These are phyloP conservation scores for Typha latifolia DNA, from an alignment of 176 grass and related monocot species.

Conservation along the genomic window DNA sequence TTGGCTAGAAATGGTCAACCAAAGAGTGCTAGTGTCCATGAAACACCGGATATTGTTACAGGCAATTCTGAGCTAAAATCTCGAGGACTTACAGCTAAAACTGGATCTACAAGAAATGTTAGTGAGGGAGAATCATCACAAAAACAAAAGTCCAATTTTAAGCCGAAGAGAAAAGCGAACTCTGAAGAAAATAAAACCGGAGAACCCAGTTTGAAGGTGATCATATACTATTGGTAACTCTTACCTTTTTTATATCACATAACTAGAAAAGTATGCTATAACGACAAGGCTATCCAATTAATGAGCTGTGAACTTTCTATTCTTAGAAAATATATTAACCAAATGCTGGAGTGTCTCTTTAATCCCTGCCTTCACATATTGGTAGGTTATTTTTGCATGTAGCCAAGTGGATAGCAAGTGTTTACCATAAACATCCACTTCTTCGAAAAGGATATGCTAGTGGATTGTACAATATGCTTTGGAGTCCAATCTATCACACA, in stretches of 20 bases:
- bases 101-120: slow-evolving; percentile 13
- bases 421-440: too few relatives aligned
- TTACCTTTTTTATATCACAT: not conserved
- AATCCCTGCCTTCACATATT: too few relatives aligned
- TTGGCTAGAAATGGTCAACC: not conserved
- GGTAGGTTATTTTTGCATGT: too few relatives aligned
- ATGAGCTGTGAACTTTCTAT: not conserved
- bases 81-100: not conserved
- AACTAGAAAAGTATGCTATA: not conserved
- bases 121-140: slow-evolving; percentile 15
- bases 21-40: slow-evolving; percentile 20
- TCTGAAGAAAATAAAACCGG: not conserved
- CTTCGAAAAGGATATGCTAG: too few relatives aligned
- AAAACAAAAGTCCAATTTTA: not conserved
- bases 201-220: slow-evolving; percentile 3
- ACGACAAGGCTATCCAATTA: not conserved
- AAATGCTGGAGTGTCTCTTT: not conserved
- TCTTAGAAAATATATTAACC: not conserved
- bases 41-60: not conserved
- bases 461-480: too few relatives aligned
- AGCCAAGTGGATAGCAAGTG: too few relatives aligned
- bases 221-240: not conserved
- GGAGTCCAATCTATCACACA: too few relatives aligned
- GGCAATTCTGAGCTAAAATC: not conserved
- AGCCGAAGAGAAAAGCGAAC: not conserved